phyloP scores from a whole-genome alignment of 2,329 filamentous ascomycete species.

The Neofusicoccum cordaticola region DNA sequence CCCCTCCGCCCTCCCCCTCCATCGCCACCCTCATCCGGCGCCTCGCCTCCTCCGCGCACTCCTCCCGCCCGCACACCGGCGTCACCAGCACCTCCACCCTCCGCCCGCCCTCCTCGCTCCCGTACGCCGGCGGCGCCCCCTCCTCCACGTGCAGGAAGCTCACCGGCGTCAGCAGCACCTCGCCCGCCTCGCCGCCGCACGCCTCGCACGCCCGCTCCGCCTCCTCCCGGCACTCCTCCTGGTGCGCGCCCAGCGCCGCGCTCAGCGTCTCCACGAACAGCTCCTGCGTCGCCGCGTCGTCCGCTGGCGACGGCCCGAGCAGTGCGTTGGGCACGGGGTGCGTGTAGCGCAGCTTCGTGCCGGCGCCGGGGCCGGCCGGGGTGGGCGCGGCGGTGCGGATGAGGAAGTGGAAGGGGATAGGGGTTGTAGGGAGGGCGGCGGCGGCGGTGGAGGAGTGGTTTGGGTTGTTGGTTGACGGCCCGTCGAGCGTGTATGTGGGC shows the following conservation, averaged over 20 bases:
- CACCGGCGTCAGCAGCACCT: conserved; percentile 9
- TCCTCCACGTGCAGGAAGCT: conserved; percentile 6
- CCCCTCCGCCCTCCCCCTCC: not conserved
- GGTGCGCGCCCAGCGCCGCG: not conserved
- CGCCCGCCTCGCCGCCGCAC: not conserved
- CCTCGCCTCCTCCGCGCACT: not conserved
- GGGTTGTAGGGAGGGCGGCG: not conserved
- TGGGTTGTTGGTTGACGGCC: not conserved
- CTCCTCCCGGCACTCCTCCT: not conserved
- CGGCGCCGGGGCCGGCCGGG: not conserved
- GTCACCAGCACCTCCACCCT: conserved; percentile 13
- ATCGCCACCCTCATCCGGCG: conserved; percentile 27
- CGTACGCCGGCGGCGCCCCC: not conserved
- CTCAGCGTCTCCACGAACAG: conserved; percentile 4
- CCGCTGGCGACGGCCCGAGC: not conserved
- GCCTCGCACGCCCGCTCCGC: not conserved
- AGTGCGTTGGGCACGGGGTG: not conserved
- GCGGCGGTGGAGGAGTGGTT: not conserved
- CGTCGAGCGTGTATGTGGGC: not conserved
- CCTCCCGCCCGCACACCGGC: not conserved
- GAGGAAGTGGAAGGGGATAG: conserved; percentile 16
- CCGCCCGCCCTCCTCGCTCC: not conserved
- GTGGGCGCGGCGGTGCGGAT: not conserved
- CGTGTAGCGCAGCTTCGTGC: not conserved
- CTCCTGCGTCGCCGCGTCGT: not conserved